These are phyloP conservation scores for Lichina pygmaea DNA, from an alignment of 495 filamentous ascomycete species.

Conservation along the genomic window DNA sequence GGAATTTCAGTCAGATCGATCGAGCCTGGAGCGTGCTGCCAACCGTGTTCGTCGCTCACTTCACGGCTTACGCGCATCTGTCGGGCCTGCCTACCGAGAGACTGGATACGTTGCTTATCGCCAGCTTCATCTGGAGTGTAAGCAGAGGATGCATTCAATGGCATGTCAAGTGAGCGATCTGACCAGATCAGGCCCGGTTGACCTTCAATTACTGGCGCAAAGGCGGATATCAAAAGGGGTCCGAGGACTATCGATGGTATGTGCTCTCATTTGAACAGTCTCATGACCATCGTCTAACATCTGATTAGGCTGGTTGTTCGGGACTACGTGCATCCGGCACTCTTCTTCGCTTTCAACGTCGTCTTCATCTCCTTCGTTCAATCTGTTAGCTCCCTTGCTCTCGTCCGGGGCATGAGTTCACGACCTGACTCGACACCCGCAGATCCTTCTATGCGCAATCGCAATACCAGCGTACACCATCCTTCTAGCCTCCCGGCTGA, in stretches of 20 bases:
- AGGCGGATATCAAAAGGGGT: constrained; percentile 67
- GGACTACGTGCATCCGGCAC: constrained; percentile 17
- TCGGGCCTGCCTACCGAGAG: constrained; percentile 41
- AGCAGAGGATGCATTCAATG: constrained; percentile 8
- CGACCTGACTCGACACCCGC: neutral
- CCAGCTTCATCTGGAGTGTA: constrained; percentile 62
- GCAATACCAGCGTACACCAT: constrained; percentile 65
- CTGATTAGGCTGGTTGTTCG: constrained; percentile 18
- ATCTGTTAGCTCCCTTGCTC: constrained; percentile 24
- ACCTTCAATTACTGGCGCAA: constrained; percentile 96
- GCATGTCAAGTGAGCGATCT: constrained; percentile 1
- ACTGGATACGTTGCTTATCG: constrained; percentile 44
- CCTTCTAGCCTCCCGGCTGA: constrained; percentile 26
- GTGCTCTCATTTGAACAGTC: neutral
- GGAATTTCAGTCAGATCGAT: constrained; percentile 88
- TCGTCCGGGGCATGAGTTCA: neutral
- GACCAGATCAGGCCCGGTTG: constrained; percentile 29
- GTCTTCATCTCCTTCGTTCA: constrained; percentile 71
- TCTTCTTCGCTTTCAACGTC: constrained; percentile 69
- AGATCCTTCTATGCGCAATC: constrained; percentile 40
- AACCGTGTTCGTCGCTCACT: constrained; percentile 72
- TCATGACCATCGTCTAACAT: too few species aligned
- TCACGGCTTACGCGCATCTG: constrained; percentile 48
- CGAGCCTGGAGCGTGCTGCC: constrained; percentile 76
- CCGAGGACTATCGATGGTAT: constrained; percentile 84